Percentiles rank a stretch among this genome's conserved stretches.
phyloP scores from a whole-genome alignment of 2,329 filamentous ascomycete genomes.

The Aspergillus versicolor region DNA sequence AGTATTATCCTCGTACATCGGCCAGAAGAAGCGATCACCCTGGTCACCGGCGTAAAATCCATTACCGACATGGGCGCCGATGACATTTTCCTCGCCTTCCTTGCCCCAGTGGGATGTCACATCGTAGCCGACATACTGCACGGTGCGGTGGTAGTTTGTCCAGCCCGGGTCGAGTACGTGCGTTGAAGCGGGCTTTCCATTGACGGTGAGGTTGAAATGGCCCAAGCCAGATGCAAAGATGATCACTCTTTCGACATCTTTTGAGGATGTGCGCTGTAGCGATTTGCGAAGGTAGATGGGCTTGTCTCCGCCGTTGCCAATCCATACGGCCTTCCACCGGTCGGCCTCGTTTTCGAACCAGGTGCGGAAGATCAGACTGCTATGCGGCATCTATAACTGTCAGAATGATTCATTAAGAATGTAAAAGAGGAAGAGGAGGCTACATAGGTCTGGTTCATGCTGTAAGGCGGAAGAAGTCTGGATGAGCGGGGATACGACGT shows the following conservation, averaged over 20 bases:
- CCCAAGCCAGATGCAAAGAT: constrained; percentile 25
- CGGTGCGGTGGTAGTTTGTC: constrained; percentile 25
- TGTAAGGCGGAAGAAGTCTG: constrained; percentile 23
- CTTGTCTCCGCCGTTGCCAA: constrained; percentile 26
- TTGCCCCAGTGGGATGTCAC: constrained; percentile 33
- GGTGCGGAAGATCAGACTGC: constrained; percentile 24
- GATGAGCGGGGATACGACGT: constrained; percentile 21
- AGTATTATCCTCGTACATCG: constrained; percentile 28
- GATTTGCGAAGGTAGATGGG: constrained; percentile 25
- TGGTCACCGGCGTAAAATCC: constrained; percentile 46
- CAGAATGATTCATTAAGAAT: neutral
- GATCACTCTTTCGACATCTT: constrained; percentile 11
- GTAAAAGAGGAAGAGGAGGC: neutral
- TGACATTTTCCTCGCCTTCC: constrained; percentile 30
- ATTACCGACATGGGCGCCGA: constrained; percentile 44
- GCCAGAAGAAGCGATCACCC: constrained; percentile 27
- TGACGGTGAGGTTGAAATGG: constrained; percentile 25
- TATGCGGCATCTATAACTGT: constrained; percentile 20
- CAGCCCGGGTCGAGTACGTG: constrained; percentile 26
- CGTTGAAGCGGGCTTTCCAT: constrained; percentile 19
- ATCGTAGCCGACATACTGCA: constrained; percentile 47
- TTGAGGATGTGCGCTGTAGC: constrained; percentile 10
- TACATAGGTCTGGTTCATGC: constrained; percentile 27
- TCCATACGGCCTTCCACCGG: constrained; percentile 27
- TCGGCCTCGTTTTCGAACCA: constrained; percentile 26